These are phyloP conservation scores for Stygiomarasmius scandens DNA, from an alignment of 1,284 basidiomycete genomes.

Conservation along the genomic window DNA sequence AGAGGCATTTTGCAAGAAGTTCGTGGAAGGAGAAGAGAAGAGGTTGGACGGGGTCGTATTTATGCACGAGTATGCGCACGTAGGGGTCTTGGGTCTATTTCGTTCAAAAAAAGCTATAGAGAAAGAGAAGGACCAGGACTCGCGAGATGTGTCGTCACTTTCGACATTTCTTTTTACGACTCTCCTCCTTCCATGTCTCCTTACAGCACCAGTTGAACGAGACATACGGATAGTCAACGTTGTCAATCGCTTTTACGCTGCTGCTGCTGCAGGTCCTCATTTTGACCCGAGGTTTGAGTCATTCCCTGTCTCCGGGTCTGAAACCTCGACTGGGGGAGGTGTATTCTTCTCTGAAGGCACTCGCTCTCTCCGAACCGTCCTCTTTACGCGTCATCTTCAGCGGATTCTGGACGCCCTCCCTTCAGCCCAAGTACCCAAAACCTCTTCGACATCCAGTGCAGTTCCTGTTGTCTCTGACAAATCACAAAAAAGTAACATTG, in stretches of 20 bases:
- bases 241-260: conserved; percentile 84
- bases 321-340: conserved; percentile 25
- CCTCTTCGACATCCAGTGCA: conserved; percentile 41
- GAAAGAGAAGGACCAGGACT: conserved; percentile 41
- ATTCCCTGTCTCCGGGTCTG: conserved; percentile 22
- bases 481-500: conserved; percentile 68
- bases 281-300: conserved; percentile 35
- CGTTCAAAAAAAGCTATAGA: conserved; percentile 25
- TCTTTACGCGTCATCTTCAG: conserved; percentile 75
- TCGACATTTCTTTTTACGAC: conserved; percentile 82
- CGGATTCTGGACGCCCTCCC: conserved; percentile 78
- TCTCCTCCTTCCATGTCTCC: conserved; percentile 73
- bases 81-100: conserved; percentile 51
- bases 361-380: conserved; percentile 62
- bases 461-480: conserved; percentile 52
- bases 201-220: conserved; percentile 79
- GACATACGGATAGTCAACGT: conserved; percentile 83
- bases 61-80: conserved; percentile 70
- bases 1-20: conserved; percentile 65
- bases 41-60: conserved; percentile 73
- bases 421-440: conserved; percentile 55
- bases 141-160: conserved; percentile 38
- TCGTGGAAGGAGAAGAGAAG: conserved; percentile 64
- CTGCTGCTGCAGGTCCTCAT: conserved; percentile 52
- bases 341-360: conserved; percentile 63